Evolutionary conservation across 768 basidiomycete species (phyloP).

Genomic region (Cystobasidium tubakii): DNA sequence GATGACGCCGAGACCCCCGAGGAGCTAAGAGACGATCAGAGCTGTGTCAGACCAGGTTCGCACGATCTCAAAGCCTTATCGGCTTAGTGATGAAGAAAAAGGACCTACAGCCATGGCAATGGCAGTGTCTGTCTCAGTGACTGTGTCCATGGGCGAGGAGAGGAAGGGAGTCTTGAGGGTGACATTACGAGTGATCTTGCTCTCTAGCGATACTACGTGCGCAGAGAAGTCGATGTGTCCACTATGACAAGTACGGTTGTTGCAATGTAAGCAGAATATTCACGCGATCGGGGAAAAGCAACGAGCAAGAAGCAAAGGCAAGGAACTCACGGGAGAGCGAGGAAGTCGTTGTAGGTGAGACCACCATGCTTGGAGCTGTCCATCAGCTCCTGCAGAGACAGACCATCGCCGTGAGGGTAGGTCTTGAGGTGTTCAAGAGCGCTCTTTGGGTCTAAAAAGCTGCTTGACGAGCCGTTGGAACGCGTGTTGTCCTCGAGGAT

Average conservation of each 20-base stretch:
- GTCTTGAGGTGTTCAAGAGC: conserved; percentile 70
- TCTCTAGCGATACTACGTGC: conserved; percentile 71
- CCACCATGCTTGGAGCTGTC: conserved; percentile 78
- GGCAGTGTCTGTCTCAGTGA: conserved; percentile 91
- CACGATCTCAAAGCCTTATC: neutral
- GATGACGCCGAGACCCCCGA: conserved; percentile 95
- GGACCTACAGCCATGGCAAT: conserved; percentile 77
- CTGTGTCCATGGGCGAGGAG: conserved; percentile 99
- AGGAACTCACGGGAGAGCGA: conserved; percentile 53
- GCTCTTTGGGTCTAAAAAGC: conserved; percentile 61
- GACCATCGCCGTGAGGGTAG: conserved; percentile 71
- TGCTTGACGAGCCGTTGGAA: conserved; percentile 36
- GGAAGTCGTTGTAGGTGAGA: conserved; percentile 95
- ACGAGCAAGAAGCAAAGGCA: conserved; percentile 6
- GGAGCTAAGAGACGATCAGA: conserved; percentile 57
- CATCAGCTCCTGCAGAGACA: conserved; percentile 78
- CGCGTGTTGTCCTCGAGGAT: conserved; percentile 4
- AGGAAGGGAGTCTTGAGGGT: conserved; percentile 87
- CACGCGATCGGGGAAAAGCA: neutral
- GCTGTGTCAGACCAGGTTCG: neutral
- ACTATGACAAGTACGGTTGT: conserved; percentile 56
- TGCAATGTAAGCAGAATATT: neutral
- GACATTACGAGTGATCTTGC: conserved; percentile 82
- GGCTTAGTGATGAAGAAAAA: neutral
- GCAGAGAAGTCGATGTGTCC: conserved; percentile 93